Evolutionary conservation across 768 basidiomycete genomes (phyloP), one percentile per base, ranked within the genome.

Genomic region (Wakefieldia striispora): DNA sequence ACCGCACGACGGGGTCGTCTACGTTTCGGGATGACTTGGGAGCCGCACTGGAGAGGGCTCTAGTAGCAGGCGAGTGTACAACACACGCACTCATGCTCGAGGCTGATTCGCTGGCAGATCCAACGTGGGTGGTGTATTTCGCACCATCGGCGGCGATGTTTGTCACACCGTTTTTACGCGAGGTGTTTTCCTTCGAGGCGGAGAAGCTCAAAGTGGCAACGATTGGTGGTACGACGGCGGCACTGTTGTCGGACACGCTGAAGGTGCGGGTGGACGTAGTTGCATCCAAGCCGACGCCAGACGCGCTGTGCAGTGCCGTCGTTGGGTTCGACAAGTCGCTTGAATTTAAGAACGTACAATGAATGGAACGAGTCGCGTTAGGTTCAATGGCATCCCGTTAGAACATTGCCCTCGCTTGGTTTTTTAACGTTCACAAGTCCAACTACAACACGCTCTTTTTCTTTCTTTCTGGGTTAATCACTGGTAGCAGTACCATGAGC

Each of bases 111-210:
- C 36, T 23, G n/a, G 38, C 36, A 51, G 43, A 21, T 13, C 26
- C 12, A 24, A 31, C 82, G 78, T 91, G n/a, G 88, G 79, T 88
- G 2, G 79, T 84, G 17, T 80, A 80, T 61, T 91, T 91, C 57
- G 86, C 88, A 0, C 88, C 88, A 4, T 91, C 88, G 1, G 77
- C n/a, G 3, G 84, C 86, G 1, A 74, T 73, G 21, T 77, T 80
- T 41, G 82, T 78, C 16, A 64, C 71, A 7, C 85, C 86, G 2
- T 62, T 72, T 11, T 53, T 91, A 31, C 63, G 62, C 8, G 60
- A 72, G 26, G 62, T 72, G 45, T 83, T 86, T 56, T 39, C 59
- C 6, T 26, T 26, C 5, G 21, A 13, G 16, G 0, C 3, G 44
- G 11, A n/a, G 27, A 53, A 21, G 46, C 61, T 72, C 45, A 72